Percentiles rank a stretch among this genome's conserved stretches.
phyloP scores from a whole-genome alignment of 139 green algal genomes.

The Chlamydomonas urium region DNA sequence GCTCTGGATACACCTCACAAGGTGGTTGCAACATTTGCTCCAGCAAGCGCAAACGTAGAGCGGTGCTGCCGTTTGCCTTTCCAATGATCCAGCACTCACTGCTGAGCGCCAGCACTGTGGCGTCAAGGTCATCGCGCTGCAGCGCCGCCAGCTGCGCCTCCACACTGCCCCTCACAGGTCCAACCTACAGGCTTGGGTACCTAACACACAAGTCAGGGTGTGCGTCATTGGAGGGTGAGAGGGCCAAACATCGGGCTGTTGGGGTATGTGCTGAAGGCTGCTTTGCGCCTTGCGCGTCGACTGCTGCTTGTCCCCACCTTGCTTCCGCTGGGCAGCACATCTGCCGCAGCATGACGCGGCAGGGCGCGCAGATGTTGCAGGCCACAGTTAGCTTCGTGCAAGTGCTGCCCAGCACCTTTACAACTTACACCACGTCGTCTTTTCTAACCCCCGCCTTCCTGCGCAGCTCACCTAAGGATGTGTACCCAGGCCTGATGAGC shows the following conservation, averaged over 20 bases:
- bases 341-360: too few relatives aligned
- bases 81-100: neutral
- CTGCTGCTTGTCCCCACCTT: constrained; percentile 32
- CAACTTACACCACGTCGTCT: neutral
- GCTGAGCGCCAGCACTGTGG: constrained; percentile 20
- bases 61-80: too few relatives aligned
- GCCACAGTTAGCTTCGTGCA: too few relatives aligned
- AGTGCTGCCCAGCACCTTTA: neutral
- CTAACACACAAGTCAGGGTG: too few relatives aligned
- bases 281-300: constrained; percentile 8
- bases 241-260: too few relatives aligned
- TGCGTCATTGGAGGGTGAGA: too few relatives aligned
- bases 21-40: too few relatives aligned
- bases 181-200: constrained; percentile 11
- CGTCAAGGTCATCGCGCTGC: neutral
- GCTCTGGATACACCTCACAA: neutral
- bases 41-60: too few relatives aligned
- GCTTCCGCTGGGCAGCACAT: constrained; percentile 11
- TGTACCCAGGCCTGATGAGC: neutral
- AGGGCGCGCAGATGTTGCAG: too few relatives aligned
- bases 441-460: neutral
- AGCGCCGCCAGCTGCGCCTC: constrained; percentile 17
- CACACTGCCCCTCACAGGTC: constrained; percentile 22
- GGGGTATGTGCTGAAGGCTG: too few relatives aligned
- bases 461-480: neutral